Evolutionary conservation across 129 eudicot species (phyloP), one percentile per base, ranked within the genome.

Genomic region (Escallonia rubra): DNA sequence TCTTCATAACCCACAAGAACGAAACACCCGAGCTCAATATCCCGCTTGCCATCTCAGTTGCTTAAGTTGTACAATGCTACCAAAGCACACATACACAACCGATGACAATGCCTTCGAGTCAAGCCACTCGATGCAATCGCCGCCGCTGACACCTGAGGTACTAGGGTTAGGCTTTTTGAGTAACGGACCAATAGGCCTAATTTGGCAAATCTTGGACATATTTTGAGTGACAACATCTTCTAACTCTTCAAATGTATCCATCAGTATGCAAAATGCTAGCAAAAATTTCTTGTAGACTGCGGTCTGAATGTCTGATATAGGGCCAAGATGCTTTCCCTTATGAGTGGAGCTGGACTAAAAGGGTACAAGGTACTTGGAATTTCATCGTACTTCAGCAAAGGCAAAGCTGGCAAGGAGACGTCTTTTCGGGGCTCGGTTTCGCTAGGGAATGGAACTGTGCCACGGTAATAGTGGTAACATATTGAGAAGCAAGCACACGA

Each of bases 61-160:
- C 38, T 59, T 81, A 73, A 83, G 61, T 13, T 43, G 60, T 13
- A 88, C 85, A 38, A 88, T 15, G n/a, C 89, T 88, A 39, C 97
- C 97, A 7, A 91, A 85, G 40, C 94, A 85, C 2, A 91, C 78
- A 67, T 91, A 91, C 15, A 88, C 94, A 42, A 91, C 96, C 4
- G 97, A 78, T 1, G 82, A 66, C 38, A 79, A 72, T 7, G 39
- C 74, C 71, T 81, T 81, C 4, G 89, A 39, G 70, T 88, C 79
- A 4, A 91, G 86, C 87, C 90, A 91, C 13, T 67, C 82, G 0
- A 76, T 38, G 60, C 83, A 80, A 5, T 72, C 61, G 11, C 83
- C 87, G 0, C 74, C 95, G 1, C 80, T 66, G 47, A 92, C 65
- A 4, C 6, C 42, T 0, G 87, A 76, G 59, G 41, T 57, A 0